Conservation (phyloP, 768 basidiomycete genomes). For the Suillus plorans region DNA sequence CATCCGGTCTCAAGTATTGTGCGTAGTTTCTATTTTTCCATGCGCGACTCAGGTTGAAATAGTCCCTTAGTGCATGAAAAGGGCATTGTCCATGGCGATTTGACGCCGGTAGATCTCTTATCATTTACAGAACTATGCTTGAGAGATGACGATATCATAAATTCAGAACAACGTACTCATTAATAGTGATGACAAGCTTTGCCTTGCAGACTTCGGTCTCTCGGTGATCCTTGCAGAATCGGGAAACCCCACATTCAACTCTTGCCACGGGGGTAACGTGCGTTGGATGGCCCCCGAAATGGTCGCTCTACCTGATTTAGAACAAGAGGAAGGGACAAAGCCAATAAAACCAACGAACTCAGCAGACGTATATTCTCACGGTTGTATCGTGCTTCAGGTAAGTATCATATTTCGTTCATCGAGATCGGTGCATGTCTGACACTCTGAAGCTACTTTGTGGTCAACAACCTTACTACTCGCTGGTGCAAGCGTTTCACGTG, state of each 20-base stretch:
- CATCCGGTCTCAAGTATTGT: conserved; percentile 24
- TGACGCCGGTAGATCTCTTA: conserved; percentile 33
- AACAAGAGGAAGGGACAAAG: neutral
- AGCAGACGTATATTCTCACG: conserved; percentile 39
- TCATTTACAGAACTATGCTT: neutral
- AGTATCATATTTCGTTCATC: conserved; percentile 6
- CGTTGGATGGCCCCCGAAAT: conserved; percentile 43
- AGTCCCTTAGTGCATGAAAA: conserved; percentile 17
- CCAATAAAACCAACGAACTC: conserved; percentile 16
- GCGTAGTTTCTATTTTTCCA: neutral
- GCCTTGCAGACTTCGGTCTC: conserved; percentile 34
- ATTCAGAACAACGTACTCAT: conserved; percentile 25
- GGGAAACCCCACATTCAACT: conserved; percentile 16
- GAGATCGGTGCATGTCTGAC: too few species aligned
- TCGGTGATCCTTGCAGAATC: conserved; percentile 16
- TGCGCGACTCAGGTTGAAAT: neutral
- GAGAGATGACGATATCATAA: neutral
- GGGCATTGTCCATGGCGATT: conserved; percentile 38
- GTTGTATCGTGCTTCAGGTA: conserved; percentile 31
- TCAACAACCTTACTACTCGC: neutral
- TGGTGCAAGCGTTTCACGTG: neutral
- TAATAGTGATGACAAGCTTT: conserved; percentile 9
- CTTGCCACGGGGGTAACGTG: conserved; percentile 29
- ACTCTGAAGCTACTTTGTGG: neutral
- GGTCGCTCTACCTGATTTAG: conserved; percentile 3